Base-by-base conservation (phyloP, 169 alveolate species). In the Perkinsus chesapeaki region DNA sequence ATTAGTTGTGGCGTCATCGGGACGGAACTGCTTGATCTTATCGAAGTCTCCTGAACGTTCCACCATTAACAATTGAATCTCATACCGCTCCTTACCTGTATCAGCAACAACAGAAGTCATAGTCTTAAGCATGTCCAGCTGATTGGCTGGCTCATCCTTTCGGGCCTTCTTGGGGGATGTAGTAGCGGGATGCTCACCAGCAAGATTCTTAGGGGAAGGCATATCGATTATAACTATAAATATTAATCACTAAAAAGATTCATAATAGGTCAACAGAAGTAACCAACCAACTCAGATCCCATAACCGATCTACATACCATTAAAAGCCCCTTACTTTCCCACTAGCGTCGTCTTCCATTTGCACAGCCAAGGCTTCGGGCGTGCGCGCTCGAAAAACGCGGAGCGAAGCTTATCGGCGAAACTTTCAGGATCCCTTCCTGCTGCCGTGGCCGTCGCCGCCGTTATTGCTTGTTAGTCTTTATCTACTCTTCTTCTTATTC, bases 1-100 rank as follows among this genome's bases (percentile, higher is more conserved):
- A 91, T 97, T 97, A 23, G 98, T 97, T 27, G 98, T 97, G 19
- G 98, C 97, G 93, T 97, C 98, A 38, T 96, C 92, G n/a, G 98
- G 97, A 23, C 93, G 48, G 96, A 82, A 96, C 92, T 96, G 39
- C 73, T 94, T 73, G 47, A 97, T 95, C 23, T 92, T 91, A 73
- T 95, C 95, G 93, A 96, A 95, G 92, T 97, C 98, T 12, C 98
- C 82, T 60, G 27, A 60, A 23, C n/a, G n/a, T n/a, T n/a, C n/a
- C n/a, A n/a, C n/a, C n/a, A n/a, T n/a, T n/a, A 12, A 27, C 36
- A 60, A 16, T 0, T 5, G 27, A 16, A 60, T 34, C 31, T 5
- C 3, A 0, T 60, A 1, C 31, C 3, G 27, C 82, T 60, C 27
- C 82, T 16, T 23, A 60, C 82, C 98, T 0, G 98, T 95, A 94